Conservation (phyloP, 495 filamentous ascomycete genomes). For the Annulohypoxylon stygium region DNA sequence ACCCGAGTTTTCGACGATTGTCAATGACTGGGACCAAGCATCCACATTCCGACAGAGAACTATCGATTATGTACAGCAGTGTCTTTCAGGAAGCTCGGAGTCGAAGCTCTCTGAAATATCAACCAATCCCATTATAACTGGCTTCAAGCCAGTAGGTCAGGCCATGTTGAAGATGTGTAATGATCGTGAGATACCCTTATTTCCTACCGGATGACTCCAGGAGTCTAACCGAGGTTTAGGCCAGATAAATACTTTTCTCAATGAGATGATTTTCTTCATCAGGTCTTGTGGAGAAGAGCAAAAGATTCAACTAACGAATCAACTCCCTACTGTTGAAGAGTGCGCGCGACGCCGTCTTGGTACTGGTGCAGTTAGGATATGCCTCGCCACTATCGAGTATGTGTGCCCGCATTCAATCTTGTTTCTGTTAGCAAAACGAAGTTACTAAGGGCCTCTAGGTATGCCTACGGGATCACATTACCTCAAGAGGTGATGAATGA, state of each 20-base stretch:
- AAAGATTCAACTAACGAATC: not conserved
- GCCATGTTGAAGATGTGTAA: conserved; percentile 24
- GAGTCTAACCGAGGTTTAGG: conserved; percentile 14
- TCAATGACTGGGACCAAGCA: conserved; percentile 18
- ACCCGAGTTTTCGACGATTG: conserved; percentile 16
- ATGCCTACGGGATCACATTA: conserved; percentile 25
- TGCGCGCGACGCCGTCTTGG: conserved; percentile 9
- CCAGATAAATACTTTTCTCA: conserved; percentile 14
- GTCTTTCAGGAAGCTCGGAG: conserved; percentile 8
- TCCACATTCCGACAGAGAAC: conserved; percentile 23
- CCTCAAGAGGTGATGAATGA: conserved; percentile 17
- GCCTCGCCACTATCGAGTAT: conserved; percentile 27
- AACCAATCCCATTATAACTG: conserved; percentile 18
- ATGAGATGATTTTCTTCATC: conserved; percentile 20
- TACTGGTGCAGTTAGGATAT: conserved; percentile 15
- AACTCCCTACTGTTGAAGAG: conserved; percentile 33
- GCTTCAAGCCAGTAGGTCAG: conserved; percentile 14
- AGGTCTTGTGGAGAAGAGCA: conserved; percentile 32
- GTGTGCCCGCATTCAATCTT: not conserved
- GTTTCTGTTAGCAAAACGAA: not conserved
- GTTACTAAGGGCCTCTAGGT: conserved; percentile 7
- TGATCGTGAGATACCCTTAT: conserved; percentile 10
- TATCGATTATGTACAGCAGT: conserved; percentile 20
- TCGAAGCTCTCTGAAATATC: conserved; percentile 7
- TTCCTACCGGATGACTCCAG: not conserved